Evolutionary conservation across 805 yeast genomes (phyloP), one percentile per base, ranked within the genome.

Genomic region (Lipomyces starkeyi): DNA sequence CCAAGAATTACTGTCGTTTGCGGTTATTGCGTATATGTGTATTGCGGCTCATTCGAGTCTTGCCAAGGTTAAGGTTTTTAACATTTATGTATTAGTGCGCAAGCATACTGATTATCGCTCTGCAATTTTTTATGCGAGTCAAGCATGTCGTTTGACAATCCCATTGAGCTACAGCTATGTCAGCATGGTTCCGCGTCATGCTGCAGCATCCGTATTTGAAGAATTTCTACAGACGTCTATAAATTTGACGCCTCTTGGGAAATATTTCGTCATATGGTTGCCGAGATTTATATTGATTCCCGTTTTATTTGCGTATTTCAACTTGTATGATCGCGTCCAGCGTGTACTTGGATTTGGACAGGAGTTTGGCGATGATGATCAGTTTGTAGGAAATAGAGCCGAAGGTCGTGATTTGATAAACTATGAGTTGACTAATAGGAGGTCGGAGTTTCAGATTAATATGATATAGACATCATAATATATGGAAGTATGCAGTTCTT

Each of bases 91-190:
- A 69, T 82, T 91, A 66, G 92, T 90, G 14, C 87, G 88, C 22
- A 84, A 83, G 70, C 84, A 87, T 63, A 88, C 94, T 0, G 94
- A 89, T 75, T 89, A 91, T 0, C 89, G 91, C 0, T 87, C 91
- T 17, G 84, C 90, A 27, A 83, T 91, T 43, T 91, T 91, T 76
- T 91, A 90, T 76, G 87, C 93, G 25, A 89, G 90, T 74, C 91
- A 91, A 74, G 87, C 91, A 22, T 89, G 93, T 62, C 86, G 97
- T 70, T 80, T 91, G 76, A 90, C 97, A 0, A 88, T 91, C 13
- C 97, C 97, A 11, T 81, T 91, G 70, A 87, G 91, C 32, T 91
- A 89, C 79, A 91, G 91, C 78, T 91, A 90, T 75, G 77, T 91
- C 65, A 89, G 90, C 61, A 80, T 91, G 63, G 83, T 89, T 66